Base-by-base conservation (phyloP, 305 asterid species). In the Andrographis paniculata region DNA sequence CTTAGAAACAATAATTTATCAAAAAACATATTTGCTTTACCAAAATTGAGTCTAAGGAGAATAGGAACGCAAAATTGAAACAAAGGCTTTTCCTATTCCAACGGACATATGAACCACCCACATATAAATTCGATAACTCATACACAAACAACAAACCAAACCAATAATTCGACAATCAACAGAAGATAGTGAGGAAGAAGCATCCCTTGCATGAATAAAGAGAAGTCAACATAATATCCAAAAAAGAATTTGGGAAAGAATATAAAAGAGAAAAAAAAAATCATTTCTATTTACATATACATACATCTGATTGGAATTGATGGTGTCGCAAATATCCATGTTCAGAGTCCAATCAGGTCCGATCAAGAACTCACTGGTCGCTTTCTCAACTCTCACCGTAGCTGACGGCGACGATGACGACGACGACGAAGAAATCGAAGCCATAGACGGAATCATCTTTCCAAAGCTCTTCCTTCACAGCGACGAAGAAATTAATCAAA, bases 281-380 rank as follows among this genome's bases (percentile, higher is more conserved):
- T 14, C 14, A 45, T 17, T n/a, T 10, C 38, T 3, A 53, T 13
- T 17, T 2, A 39, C 5, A n/a, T n/a, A 55, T 1, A 44, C 71
- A 54, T 83, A 91, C 96, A 70, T 74, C 61, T 73, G 87, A 68
- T 83, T 87, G 63, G 83, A 72, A 70, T 91, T 91, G 70, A 87
- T 36, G 50, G 75, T 58, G 67, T 91, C 96, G 47, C 96, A 91
- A 46, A 91, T 87, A 66, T 91, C 99, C 38, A 87, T 77, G 64
- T 87, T 91, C 51, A 91, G 64, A 21, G 96, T 80, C 99, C 99
- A 91, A 79, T 91, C 99, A 55, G 95, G 99, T 2, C 82, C 87
- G 67, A 69, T 80, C 74, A 91, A 70, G 68, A 91, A 81, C 75
- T 91, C 99, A 87, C 96, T 91, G n/a, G 96, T 91, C 10, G 99